Evolutionary conservation across 768 basidiomycete species (phyloP).

Genomic region (Thelephora ganbajun): DNA sequence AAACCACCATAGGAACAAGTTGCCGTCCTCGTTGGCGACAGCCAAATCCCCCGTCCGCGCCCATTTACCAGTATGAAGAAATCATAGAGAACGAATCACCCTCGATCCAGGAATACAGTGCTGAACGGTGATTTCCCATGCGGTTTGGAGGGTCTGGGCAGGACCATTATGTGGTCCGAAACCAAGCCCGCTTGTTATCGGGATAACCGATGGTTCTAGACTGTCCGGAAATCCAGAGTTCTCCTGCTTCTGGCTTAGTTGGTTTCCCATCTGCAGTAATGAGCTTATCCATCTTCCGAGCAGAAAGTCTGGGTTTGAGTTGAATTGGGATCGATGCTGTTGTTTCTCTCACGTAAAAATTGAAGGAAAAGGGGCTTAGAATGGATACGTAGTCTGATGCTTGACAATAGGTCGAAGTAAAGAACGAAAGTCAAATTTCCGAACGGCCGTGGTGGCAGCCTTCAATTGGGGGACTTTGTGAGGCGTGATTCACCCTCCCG

Average conservation of each 20-base stretch:
- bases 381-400: conserved; percentile 20
- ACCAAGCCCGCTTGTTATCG: conserved; percentile 11
- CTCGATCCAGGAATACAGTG: conserved; percentile 25
- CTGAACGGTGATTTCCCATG: too few species aligned
- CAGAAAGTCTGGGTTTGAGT: conserved; percentile 20
- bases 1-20: too few species aligned
- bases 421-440: conserved; percentile 19
- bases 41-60: conserved; percentile 64
- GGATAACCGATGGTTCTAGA: conserved; percentile 24
- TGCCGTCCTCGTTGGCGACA: conserved; percentile 40
- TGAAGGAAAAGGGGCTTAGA: conserved; percentile 8
- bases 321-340: not conserved
- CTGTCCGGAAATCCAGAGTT: conserved; percentile 32
- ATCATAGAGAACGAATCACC: conserved; percentile 3
- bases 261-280: conserved; percentile 31
- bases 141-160: too few species aligned
- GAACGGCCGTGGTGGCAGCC: conserved; percentile 19
- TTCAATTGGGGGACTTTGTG: conserved; percentile 1
- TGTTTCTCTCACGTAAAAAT: not conserved
- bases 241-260: conserved; percentile 28
- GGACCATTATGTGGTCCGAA: too few species aligned
- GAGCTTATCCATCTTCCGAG: conserved; percentile 28
- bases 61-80: conserved; percentile 28
- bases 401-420: conserved; percentile 21
- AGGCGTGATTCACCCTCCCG: not conserved